Percentiles rank a stretch among this genome's conserved stretches.
phyloP scores from a whole-genome alignment of 2,329 filamentous ascomycete genomes.

The Xylariomycetidae sp. region DNA sequence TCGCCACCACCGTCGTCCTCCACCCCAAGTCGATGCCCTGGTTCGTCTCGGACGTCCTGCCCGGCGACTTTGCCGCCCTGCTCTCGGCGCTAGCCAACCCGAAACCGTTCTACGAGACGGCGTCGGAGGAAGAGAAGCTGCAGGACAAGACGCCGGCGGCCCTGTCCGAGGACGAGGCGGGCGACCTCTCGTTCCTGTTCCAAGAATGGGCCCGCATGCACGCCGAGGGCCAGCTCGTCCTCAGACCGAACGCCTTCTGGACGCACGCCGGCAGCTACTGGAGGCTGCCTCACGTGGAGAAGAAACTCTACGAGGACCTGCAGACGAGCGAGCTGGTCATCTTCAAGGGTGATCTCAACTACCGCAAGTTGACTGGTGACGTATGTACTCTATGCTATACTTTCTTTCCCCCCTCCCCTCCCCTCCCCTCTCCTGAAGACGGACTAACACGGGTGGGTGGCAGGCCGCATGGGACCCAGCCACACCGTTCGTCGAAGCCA shows the following conservation, averaged over 20 bases:
- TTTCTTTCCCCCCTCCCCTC: conserved; percentile 10
- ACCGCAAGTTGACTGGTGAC: conserved; percentile 86
- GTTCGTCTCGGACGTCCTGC: conserved; percentile 96
- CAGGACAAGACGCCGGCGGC: conserved; percentile 54
- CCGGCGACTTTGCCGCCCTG: conserved; percentile 77
- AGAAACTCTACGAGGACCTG: conserved; percentile 69
- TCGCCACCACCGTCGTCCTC: conserved; percentile 82
- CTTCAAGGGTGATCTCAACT: conserved; percentile 97
- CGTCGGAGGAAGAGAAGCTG: conserved; percentile 61
- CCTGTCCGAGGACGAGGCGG: conserved; percentile 62
- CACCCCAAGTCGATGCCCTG: conserved; percentile 95
- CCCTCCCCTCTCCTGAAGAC: neutral
- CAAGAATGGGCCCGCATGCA: conserved; percentile 76
- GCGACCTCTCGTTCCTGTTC: conserved; percentile 72
- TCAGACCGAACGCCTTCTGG: conserved; percentile 89
- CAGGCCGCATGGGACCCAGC: conserved; percentile 79
- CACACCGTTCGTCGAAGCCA: conserved; percentile 77
- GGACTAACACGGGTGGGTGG: too few species aligned
- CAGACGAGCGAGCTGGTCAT: conserved; percentile 81
- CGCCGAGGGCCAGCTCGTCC: conserved; percentile 73
- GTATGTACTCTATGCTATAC: conserved; percentile 52
- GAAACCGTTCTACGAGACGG: conserved; percentile 71
- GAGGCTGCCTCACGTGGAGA: conserved; percentile 68
- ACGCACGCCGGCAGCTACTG: conserved; percentile 84
- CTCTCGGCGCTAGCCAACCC: conserved; percentile 76